Base-by-base conservation (phyloP, 1,284 basidiomycete genomes). In the Cryptococcus wingfieldii region DNA sequence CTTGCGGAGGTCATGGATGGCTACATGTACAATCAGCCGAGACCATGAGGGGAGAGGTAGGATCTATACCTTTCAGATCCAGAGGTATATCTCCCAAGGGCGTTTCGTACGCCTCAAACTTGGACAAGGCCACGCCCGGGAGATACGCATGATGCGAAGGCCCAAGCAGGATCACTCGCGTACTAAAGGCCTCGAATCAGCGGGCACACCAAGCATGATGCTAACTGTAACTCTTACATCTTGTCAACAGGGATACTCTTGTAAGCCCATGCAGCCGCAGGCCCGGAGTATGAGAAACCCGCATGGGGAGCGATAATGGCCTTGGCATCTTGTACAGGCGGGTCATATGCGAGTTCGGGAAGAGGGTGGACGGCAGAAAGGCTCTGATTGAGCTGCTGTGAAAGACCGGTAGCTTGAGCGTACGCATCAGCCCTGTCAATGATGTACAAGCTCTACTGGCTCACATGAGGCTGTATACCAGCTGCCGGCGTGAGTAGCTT, bases 281-380 rank as follows among this genome's bases (percentile, higher is more conserved):
- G 86, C 25, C 96, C 96, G 55, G 93, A 97, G 76, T 97, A 98
- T 2, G 86, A 83, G 76, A 95, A 98, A 4, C 96, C 96, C 1
- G 96, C 96, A 75, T 99, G 96, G 91, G 96, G 96, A n/a, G 88
- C 94, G 55, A 99, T 96, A 70, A 98, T 83, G 9, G 93, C 95
- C 76, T 90, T 95, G 70, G 87, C 90, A 13, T 85, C 83, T 39
- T 78, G 68, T 55, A 95, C 80, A 1, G 94, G 93, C 31, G 83
- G 82, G 0, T 65, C 55, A 55, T 83, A 86, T 74, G 68, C 31
- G 74, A 79, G 58, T 77, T 82, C 54, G 71, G 79, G 34, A 41
- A 79, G 66, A 7, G 83, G 72, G 18, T 79, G 70, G 3, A 90
- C 90, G 16, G 79, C 79, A 8, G 70, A 75, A 8, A 97, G 80